Base-by-base conservation (phyloP, 2,329 filamentous ascomycete genomes). In the Boeremia exigua region DNA sequence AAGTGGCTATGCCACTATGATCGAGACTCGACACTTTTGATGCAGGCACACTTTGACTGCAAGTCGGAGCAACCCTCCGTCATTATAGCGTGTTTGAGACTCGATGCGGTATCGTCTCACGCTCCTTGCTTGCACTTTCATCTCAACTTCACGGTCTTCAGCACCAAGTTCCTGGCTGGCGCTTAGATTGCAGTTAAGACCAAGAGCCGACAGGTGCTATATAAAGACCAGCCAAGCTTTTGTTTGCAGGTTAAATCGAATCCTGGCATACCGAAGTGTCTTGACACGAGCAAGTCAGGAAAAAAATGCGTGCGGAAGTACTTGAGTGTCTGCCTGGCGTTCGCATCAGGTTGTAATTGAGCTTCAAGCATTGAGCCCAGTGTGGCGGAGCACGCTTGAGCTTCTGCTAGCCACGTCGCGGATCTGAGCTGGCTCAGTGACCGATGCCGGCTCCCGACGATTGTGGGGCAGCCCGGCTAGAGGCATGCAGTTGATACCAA, bases 171-270 rank as follows among this genome's bases (percentile, higher is more conserved):
- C 15, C 37, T 9, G 17, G 19, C 38, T 36, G 44, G 54, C 44
- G 54, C 48, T 52, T 52, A 36, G 39, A 19, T 15, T 47, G 14
- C 42, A 50, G 28, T 34, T 15, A 23, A 27, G 34, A 59, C 40
- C 52, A 39, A 46, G 44, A 29, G 52, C 54, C 54, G 42, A 51
- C 12, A 36, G 46, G 29, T 50, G 52, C 59, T 62, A 63, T 60
- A 63, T 58, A 63, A 60, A 60, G 60, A 53, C 44, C 10, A 30
- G 53, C 54, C 59, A 59, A 63, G 59, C 48, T 36, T 45, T 15
- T 46, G n/a, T 44, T 27, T 46, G 45, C 33, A 39, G 37, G 17
- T 28, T 23, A n/a, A 42, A 7, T 47, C 15, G 14, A 47, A 43
- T 56, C 15, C 47, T 43, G 8, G 10, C 19, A 43, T 47, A 38